These are phyloP conservation scores for Aspergillus panamensis DNA, from an alignment of 495 filamentous ascomycete genomes.

Conservation along the genomic window DNA sequence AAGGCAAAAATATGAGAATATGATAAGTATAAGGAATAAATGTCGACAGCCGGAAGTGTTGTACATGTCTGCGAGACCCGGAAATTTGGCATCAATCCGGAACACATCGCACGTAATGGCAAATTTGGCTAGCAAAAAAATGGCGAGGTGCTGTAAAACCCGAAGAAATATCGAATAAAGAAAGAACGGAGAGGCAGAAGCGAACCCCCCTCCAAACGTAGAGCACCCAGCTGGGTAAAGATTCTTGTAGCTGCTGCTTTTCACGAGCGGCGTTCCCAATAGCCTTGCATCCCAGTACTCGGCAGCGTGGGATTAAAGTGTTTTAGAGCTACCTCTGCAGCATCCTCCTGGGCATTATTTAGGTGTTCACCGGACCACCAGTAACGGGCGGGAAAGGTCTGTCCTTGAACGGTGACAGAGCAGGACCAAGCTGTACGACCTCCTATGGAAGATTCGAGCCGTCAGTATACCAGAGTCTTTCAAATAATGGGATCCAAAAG, in stretches of 20 bases:
- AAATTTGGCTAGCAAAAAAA: neutral
- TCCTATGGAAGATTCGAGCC: slow-evolving; percentile 46
- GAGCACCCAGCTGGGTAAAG: slow-evolving; percentile 4
- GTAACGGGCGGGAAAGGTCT: slow-evolving; percentile 63
- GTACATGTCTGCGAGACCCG: slow-evolving; percentile 26
- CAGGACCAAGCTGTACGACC: slow-evolving; percentile 90
- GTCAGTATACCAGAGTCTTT: slow-evolving; percentile 18
- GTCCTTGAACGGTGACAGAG: slow-evolving; percentile 58
- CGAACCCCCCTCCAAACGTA: slow-evolving; percentile 17
- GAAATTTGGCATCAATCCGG: slow-evolving; percentile 24
- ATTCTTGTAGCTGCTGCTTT: neutral
- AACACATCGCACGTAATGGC: slow-evolving; percentile 21
- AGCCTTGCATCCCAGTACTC: neutral
- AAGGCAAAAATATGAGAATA: neutral
- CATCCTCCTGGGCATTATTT: slow-evolving; percentile 88
- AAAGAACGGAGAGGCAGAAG: slow-evolving; percentile 11
- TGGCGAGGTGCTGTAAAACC: slow-evolving; percentile 3
- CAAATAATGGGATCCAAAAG: slow-evolving; percentile 27
- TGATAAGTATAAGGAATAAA: slow-evolving; percentile 2
- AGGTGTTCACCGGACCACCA: slow-evolving; percentile 89
- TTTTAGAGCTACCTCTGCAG: slow-evolving; percentile 70
- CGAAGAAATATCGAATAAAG: slow-evolving; percentile 13
- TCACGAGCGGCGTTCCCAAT: neutral
- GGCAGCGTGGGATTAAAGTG: slow-evolving; percentile 22
- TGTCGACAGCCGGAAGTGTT: slow-evolving; percentile 31